These are phyloP conservation scores for Clonostachys byssicola DNA, from an alignment of 2,329 filamentous ascomycete species.

Conservation along the genomic window DNA sequence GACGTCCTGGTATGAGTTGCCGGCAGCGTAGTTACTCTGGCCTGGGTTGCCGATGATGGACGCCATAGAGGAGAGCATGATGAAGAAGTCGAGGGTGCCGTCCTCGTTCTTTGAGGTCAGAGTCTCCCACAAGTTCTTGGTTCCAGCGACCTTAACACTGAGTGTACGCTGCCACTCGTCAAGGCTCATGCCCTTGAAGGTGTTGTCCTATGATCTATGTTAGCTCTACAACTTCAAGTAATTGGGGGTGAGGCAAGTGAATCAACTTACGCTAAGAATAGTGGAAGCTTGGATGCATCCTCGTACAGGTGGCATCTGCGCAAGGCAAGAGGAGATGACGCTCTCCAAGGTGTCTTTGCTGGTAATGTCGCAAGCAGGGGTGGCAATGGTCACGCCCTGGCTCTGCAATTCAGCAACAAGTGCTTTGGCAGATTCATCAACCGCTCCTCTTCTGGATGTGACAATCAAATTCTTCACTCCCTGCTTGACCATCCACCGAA, in stretches of 20 bases:
- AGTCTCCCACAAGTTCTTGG: conserved; percentile 33
- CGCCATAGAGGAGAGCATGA: conserved; percentile 28
- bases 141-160: conserved; percentile 32
- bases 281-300: not conserved
- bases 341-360: not conserved
- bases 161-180: conserved; percentile 27
- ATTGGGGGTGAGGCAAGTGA: no score
- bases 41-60: conserved; percentile 23
- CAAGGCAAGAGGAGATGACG: conserved; percentile 3
- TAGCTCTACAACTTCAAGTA: not conserved
- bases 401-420: conserved; percentile 7
- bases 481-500: conserved; percentile 18
- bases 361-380: conserved; percentile 3
- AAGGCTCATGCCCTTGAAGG: conserved; percentile 27
- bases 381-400: not conserved
- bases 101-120: conserved; percentile 1
- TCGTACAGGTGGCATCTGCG: not conserved
- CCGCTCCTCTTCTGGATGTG: conserved; percentile 13
- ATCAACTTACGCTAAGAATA: not conserved
- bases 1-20: conserved; percentile 26
- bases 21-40: conserved; percentile 33
- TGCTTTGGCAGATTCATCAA: conserved; percentile 7
- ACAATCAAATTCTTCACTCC: conserved; percentile 18
- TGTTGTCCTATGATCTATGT: conserved; percentile 20
- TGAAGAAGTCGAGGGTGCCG: conserved; percentile 29